phyloP scores from a whole-genome alignment of 345 rosid genomes.

The Eutrema yunnanense region DNA sequence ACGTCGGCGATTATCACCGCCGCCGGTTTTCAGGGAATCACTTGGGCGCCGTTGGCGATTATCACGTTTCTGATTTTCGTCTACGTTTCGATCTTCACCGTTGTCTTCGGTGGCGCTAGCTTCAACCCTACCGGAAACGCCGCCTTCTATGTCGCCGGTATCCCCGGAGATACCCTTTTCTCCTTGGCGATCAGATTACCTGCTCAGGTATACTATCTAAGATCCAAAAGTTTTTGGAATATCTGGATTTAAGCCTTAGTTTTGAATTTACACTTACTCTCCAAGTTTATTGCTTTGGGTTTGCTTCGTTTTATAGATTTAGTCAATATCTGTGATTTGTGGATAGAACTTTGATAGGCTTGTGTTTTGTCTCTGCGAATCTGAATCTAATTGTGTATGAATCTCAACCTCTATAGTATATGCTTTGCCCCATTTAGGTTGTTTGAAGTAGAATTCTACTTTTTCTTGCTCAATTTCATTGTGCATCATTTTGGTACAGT shows the following conservation, averaged over 20 bases:
- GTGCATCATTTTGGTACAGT: background rate
- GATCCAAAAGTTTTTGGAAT: background rate
- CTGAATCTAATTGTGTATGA: background rate
- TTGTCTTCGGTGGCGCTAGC: conserved; percentile 83
- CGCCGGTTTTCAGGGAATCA: conserved; percentile 37
- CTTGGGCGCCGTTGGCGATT: conserved; percentile 54
- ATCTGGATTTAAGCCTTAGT: background rate
- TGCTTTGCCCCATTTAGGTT: background rate
- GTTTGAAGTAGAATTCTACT: background rate
- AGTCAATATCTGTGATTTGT: background rate
- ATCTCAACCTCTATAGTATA: conserved; percentile 1
- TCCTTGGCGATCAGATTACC: conserved; percentile 90
- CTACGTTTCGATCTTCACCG: conserved; percentile 56
- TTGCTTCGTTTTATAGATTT: background rate
- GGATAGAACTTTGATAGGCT: background rate
- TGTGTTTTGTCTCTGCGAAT: background rate
- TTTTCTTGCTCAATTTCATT: background rate
- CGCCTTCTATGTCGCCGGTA: conserved; percentile 79
- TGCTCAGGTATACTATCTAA: conserved; percentile 54
- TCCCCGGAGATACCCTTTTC: conserved; percentile 67
- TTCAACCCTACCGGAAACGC: conserved; percentile 85
- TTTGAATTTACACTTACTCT: background rate
- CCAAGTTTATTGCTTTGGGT: background rate
- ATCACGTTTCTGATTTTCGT: conserved; percentile 50
- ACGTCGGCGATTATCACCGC: conserved; percentile 45